Evolutionary conservation across 495 filamentous ascomycete species (phyloP).

Genomic region (Halenospora varia): DNA sequence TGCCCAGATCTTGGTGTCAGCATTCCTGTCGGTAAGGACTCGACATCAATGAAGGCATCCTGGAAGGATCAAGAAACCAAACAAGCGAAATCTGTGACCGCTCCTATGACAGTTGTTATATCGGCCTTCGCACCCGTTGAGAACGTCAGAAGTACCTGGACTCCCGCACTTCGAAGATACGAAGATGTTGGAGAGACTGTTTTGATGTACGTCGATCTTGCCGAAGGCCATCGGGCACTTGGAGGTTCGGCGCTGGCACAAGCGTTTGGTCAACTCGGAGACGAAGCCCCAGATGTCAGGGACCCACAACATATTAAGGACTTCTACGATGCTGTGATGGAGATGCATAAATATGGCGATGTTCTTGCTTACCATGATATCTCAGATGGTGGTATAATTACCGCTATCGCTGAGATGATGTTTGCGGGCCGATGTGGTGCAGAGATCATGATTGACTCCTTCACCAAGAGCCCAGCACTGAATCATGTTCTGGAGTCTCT

Average conservation of each 20-base stretch:
- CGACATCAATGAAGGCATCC: conserved; percentile 97
- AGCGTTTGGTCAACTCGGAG: conserved; percentile 81
- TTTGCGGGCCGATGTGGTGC: conserved; percentile 92
- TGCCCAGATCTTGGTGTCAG: conserved; percentile 77
- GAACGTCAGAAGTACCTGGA: conserved; percentile 85
- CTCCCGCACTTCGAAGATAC: conserved; percentile 73
- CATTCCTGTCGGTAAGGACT: conserved; percentile 97
- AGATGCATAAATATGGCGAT: conserved; percentile 79
- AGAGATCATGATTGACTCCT: conserved; percentile 75
- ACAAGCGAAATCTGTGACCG: conserved; percentile 76
- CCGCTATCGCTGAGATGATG: conserved; percentile 94
- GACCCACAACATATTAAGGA: conserved; percentile 79
- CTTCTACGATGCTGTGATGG: conserved; percentile 84
- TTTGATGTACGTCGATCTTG: conserved; percentile 88
- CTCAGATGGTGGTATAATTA: conserved; percentile 90
- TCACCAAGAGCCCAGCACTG: conserved; percentile 52
- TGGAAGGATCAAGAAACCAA: conserved; percentile 76
- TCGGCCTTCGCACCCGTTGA: conserved; percentile 83
- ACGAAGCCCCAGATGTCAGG: conserved; percentile 79
- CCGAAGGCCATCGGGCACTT: conserved; percentile 68
- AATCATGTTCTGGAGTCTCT: conserved; percentile 67
- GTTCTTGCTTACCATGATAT: conserved; percentile 94
- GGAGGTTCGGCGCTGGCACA: conserved; percentile 93
- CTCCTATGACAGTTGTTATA: conserved; percentile 85
- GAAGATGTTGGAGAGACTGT: conserved; percentile 89